Base-by-base conservation (phyloP, 176 grass and related monocot genomes). In the Pharus latifolius region DNA sequence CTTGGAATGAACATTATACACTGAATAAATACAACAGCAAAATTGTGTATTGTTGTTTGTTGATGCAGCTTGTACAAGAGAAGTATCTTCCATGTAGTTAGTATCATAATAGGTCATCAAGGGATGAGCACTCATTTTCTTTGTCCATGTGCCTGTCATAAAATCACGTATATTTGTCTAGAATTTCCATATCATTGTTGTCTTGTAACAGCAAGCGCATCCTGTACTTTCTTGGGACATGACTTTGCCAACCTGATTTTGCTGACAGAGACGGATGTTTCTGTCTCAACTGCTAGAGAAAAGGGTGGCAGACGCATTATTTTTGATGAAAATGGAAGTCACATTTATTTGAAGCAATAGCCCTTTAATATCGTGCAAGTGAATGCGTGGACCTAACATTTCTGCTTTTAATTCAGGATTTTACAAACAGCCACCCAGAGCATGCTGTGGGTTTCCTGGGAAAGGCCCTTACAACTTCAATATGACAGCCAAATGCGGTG, bases 401-500 rank as follows among this genome's bases (percentile, higher is more conserved):
- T 78, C 6, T 11, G 1, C 24, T 82, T 57, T 10, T 31, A 63
- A 7, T 65, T 69, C 80, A 88, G 85, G 85, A 54, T 83, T 88
- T 70, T 14, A 43, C 65, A 83, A 84, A 35, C 80, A 79, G 52
- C 33, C 65, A n/a, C 80, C 80, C 24, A 83, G 76, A 35, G 70
- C 85, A 6, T 88, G 85, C 25, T 88, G 85, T 29, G 85, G 85
- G 31, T 75, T 79, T 67, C 72, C 72, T 38, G 80, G 38, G 14
- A 79, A 43, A 52, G 77, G 81, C 0, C 76, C 77, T 26, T 84
- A 89, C 59, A 89, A 89, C 86, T 89, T 84, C 66, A 89, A 89
- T 34, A 60, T 62, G 3, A 84, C 59, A 4, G 77, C 77, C 30
- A 77, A 71, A 33, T 89, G 86, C 30, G 86, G 81, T 5, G 72